Percentiles rank a stretch among this genome's conserved stretches.
Conservation (phyloP, 306 rosid genomes). For the Corylus avellana region DNA sequence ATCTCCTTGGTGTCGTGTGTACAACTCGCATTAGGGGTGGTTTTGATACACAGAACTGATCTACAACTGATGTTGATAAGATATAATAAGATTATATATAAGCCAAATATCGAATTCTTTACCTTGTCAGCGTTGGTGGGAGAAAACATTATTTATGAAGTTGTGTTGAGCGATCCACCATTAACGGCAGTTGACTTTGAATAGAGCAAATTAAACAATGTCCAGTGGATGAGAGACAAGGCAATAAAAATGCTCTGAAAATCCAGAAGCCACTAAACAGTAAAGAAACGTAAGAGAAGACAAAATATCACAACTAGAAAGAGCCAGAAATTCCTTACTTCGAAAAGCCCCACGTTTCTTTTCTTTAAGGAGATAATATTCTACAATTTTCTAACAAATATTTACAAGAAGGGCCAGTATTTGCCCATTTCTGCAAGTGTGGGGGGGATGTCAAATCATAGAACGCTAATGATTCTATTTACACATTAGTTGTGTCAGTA, state of each 20-base stretch:
- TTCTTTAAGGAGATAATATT: neutral
- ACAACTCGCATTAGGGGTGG: neutral
- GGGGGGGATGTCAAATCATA: constrained; percentile 5
- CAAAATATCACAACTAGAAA: neutral
- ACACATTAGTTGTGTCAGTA: constrained; percentile 60
- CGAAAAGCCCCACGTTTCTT: neutral
- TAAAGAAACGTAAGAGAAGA: neutral
- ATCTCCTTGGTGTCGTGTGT: neutral
- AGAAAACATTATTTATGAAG: neutral
- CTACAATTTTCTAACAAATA: neutral
- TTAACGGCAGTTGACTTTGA: neutral
- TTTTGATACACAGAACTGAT: neutral
- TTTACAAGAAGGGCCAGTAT: neutral
- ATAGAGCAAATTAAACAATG: neutral
- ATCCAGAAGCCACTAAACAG: neutral
- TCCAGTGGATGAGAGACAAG: neutral
- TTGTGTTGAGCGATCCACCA: neutral
- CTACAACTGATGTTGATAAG: neutral
- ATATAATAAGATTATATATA: neutral
- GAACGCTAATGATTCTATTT: constrained; percentile 52
- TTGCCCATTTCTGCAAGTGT: constrained; percentile 10
- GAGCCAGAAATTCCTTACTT: neutral
- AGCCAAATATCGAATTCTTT: neutral
- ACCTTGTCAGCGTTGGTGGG: neutral
- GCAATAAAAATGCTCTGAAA: neutral